Conservation (phyloP, 2,329 filamentous ascomycete species). For the Pseudocercospora crystallina region DNA sequence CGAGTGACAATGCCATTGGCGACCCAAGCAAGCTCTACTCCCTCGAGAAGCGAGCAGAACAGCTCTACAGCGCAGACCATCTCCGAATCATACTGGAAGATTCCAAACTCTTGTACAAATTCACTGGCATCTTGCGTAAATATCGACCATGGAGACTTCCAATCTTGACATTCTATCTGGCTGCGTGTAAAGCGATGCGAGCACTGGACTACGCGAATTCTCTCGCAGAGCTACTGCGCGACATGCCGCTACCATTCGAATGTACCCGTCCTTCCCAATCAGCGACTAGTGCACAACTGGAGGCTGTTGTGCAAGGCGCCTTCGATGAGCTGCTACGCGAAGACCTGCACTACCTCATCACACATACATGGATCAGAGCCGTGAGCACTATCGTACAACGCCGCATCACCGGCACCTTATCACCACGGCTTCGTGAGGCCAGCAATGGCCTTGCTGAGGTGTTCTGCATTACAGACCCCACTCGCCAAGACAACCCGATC, state of each 20-base stretch:
- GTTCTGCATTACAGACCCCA: conserved; percentile 74
- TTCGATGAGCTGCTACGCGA: conserved; percentile 65
- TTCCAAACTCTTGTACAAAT: conserved; percentile 13
- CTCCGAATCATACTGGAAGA: conserved; percentile 20
- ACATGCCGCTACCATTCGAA: conserved; percentile 39
- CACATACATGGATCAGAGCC: conserved; percentile 65
- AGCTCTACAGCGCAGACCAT: conserved; percentile 21
- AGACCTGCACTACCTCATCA: conserved; percentile 68
- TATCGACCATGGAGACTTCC: conserved; percentile 19
- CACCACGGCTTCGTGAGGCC: conserved; percentile 61
- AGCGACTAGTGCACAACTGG: conserved; percentile 60
- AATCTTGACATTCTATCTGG: conserved; percentile 16
- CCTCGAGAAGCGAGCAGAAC: conserved; percentile 19
- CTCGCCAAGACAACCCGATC: conserved; percentile 70
- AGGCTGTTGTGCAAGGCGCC: conserved; percentile 59
- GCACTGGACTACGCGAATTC: conserved; percentile 71
- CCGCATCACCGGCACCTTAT: conserved; percentile 65
- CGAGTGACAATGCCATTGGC: conserved; percentile 1
- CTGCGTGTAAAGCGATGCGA: conserved; percentile 59
- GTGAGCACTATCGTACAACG: conserved; percentile 68
- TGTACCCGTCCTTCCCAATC: conserved; percentile 19
- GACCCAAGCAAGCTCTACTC: conserved; percentile 15
- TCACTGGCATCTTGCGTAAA: conserved; percentile 18
- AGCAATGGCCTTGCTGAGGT: conserved; percentile 74
- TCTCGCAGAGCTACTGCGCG: conserved; percentile 59